Conservation (phyloP, 495 filamentous ascomycete species). For the Penicillium riverlandense region DNA sequence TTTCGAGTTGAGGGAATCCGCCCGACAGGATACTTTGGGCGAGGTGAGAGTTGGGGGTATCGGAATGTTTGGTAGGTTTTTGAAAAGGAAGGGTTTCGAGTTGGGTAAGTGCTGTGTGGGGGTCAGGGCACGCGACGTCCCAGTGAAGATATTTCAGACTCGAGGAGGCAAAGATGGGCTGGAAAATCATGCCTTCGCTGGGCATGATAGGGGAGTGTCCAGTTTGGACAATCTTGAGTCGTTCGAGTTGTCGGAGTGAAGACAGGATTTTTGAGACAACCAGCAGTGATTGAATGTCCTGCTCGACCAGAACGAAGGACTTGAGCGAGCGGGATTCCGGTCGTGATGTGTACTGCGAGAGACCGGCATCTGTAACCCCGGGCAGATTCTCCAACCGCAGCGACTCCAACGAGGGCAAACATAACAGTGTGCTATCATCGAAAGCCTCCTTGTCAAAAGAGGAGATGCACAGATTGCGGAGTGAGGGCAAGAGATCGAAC, state of each 20-base stretch:
- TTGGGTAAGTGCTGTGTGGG: constrained; percentile 30
- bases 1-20: constrained; percentile 64
- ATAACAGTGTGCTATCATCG: constrained; percentile 60
- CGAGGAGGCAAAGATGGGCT: constrained; percentile 61
- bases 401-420: constrained; percentile 64
- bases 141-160: constrained; percentile 69
- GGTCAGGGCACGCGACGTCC: constrained; percentile 58
- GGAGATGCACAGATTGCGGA: constrained; percentile 70
- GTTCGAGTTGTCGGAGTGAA: constrained; percentile 52
- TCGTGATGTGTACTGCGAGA: constrained; percentile 62
- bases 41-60: constrained; percentile 61
- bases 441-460: constrained; percentile 66
- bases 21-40: constrained; percentile 60
- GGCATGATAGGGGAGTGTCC: constrained; percentile 51
- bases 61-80: constrained; percentile 24
- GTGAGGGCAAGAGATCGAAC: constrained; percentile 57
- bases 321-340: constrained; percentile 47
- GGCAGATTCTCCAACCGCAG: constrained; percentile 69
- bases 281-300: constrained; percentile 57
- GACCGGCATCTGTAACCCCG: constrained; percentile 70
- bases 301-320: constrained; percentile 57
- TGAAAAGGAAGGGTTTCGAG: constrained; percentile 35
- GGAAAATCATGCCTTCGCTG: constrained; percentile 51
- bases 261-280: constrained; percentile 70
- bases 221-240: constrained; percentile 66